Evolutionary conservation across 2,329 filamentous ascomycete species (phyloP), one percentile per base, ranked within the genome.

Genomic region (Paradendryphiella salina): DNA sequence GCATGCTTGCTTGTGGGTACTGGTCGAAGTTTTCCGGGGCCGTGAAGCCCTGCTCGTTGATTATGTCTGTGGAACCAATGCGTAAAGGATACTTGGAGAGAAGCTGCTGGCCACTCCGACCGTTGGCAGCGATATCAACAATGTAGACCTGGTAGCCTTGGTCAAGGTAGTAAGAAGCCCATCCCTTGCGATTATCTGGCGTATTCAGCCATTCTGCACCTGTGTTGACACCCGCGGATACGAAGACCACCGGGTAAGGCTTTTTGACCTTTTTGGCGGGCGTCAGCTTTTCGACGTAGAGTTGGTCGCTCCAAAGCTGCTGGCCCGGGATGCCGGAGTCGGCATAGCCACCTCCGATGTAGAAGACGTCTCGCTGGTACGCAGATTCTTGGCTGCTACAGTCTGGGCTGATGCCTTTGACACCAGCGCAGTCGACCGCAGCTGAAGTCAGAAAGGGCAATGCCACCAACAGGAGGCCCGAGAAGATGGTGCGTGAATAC

Each of bases 301-400:
- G 26, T 26, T 50, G 53, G 29, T 64, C 57, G 21, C 46, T 55
- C 50, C 50, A 56, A 11, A 59, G 50, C 21, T 56, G 59, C 26
- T 61, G 50, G 32, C 61, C 56, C 7, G 56, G 54, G 18, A 58
- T 54, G 10, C 56, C 50, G n/a, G 49, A 63, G 17, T 64, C 50
- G 35, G 62, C 52, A 40, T 65, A 66, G 35, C 56, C 39, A 41
- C 63, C 61, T 13, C 64, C 63, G n/a, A 66, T 50, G 45, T 65
- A 66, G 44, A 65, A 65, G 23, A 56, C 52, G 48, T 65, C 61
- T 29, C 61, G 57, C 4, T 54, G 46, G 37, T 63, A 59, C 13
- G 52, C 50, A 15, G 54, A 57, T 57, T 66, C 64, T 17, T 59
- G 56, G 9, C 56, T 63, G 32, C 28, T 43, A 41, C 64, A 66